These are phyloP conservation scores for Xylaria curta DNA, from an alignment of 495 filamentous ascomycete species.

Conservation along the genomic window DNA sequence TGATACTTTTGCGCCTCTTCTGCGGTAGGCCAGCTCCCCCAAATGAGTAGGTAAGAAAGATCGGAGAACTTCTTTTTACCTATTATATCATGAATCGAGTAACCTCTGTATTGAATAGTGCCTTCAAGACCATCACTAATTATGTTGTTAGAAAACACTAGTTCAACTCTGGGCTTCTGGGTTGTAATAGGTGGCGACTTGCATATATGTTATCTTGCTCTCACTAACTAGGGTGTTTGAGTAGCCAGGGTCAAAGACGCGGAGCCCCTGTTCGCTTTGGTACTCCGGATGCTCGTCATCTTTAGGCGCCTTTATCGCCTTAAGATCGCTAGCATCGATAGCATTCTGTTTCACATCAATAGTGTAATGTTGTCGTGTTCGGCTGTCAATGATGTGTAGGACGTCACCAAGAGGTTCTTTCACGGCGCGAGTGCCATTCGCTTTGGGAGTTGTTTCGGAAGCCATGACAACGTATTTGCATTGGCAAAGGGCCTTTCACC, in stretches of 20 bases:
- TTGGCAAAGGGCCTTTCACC: not conserved
- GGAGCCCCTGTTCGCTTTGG: slow-evolving; percentile 42
- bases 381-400: slow-evolving; percentile 19
- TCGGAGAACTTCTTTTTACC: slow-evolving; percentile 50
- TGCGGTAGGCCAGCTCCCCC: slow-evolving; percentile 48
- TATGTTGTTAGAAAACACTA: not conserved
- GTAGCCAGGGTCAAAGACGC: slow-evolving; percentile 57
- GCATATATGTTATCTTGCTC: slow-evolving; percentile 53
- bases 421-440: slow-evolving; percentile 2
- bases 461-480: slow-evolving; percentile 9
- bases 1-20: slow-evolving; percentile 46
- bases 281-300: slow-evolving; percentile 16
- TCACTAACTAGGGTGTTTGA: slow-evolving; percentile 57
- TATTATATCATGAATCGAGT: slow-evolving; percentile 51
- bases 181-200: slow-evolving; percentile 26
- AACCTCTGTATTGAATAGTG: slow-evolving; percentile 47
- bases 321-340: slow-evolving; percentile 53
- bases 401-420: slow-evolving; percentile 19
- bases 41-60: slow-evolving; percentile 55
- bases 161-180: not conserved
- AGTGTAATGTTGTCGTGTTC: slow-evolving; percentile 18
- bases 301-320: slow-evolving; percentile 45
- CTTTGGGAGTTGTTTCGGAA: slow-evolving; percentile 13
- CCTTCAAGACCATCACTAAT: slow-evolving; percentile 40
- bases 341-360: slow-evolving; percentile 44